Percentiles rank a stretch among this genome's conserved stretches.
These are phyloP conservation scores for Jamesozyma hellenica DNA, from an alignment of 805 yeast species.

Conservation along the genomic window DNA sequence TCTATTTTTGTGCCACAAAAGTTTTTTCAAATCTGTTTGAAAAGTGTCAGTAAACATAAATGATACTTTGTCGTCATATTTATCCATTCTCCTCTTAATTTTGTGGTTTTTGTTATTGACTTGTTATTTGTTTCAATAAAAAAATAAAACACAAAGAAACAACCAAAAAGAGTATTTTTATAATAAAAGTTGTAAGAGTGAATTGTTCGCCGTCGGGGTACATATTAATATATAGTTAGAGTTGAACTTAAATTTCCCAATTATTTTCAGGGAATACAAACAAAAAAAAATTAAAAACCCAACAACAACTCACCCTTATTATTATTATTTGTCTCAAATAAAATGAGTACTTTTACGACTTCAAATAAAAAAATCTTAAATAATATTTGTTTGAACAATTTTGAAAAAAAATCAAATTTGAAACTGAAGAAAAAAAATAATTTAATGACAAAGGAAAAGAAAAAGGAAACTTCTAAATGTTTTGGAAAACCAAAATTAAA, in stretches of 20 bases:
- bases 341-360: not conserved
- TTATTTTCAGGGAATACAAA: not conserved
- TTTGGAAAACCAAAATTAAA: not conserved
- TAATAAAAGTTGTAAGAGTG: no score
- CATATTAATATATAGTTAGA: not conserved
- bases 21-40: not conserved
- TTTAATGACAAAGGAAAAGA: not conserved
- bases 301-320: not conserved
- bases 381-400: conserved; percentile 3
- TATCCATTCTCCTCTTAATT: no score
- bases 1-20: conserved; percentile 14
- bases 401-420: not conserved
- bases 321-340: not conserved
- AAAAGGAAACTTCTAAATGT: not conserved
- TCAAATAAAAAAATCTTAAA: conserved; percentile 1
- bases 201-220: no score
- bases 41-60: no score
- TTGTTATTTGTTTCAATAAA: no score
- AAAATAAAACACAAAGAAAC: not conserved
- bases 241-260: not conserved
- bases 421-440: not conserved
- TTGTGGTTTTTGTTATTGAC: no score
- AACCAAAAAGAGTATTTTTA: no score
- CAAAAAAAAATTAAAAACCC: not conserved
- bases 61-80: no score